A percentile compares a stretch with the other conserved stretches of the same genome.
phyloP scores from a whole-genome alignment of 2,329 filamentous ascomycete species.

The Byssochlamys sp. region DNA sequence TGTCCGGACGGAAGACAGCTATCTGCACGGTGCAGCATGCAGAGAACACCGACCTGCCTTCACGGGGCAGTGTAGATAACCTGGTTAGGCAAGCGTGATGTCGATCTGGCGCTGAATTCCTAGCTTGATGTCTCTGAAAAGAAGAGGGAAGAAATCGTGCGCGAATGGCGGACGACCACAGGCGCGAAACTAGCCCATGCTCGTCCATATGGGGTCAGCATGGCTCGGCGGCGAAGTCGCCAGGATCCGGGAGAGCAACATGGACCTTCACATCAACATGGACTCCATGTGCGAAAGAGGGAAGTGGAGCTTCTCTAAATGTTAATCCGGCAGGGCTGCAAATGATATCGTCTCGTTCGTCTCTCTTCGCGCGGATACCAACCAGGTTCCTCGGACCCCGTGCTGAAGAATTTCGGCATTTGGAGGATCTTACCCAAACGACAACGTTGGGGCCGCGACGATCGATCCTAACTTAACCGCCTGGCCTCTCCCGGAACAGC shows the following conservation, averaged over 20 bases:
- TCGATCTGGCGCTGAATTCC: not conserved
- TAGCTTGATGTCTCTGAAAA: not conserved
- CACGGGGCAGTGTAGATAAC: not conserved
- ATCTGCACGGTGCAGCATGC: not conserved
- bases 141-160: not conserved
- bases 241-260: not conserved
- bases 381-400: not conserved
- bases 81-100: not conserved
- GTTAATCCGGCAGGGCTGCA: slow-evolving; percentile 1
- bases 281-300: not conserved
- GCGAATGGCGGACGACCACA: not conserved
- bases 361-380: not conserved
- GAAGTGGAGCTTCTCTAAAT: not conserved
- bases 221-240: not conserved
- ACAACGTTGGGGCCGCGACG: not conserved
- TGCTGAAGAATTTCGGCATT: not conserved
- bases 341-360: not conserved
- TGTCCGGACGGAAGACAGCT: not conserved
- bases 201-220: not conserved
- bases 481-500: not conserved
- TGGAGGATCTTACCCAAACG: not conserved
- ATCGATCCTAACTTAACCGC: not conserved
- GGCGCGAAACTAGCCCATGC: not conserved
- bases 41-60: not conserved
- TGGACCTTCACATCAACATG: not conserved